Percentiles rank a stretch among this genome's conserved stretches.
Conservation (phyloP, 1,284 basidiomycete genomes). For the Ceratorhiza oryzae-sativae region DNA sequence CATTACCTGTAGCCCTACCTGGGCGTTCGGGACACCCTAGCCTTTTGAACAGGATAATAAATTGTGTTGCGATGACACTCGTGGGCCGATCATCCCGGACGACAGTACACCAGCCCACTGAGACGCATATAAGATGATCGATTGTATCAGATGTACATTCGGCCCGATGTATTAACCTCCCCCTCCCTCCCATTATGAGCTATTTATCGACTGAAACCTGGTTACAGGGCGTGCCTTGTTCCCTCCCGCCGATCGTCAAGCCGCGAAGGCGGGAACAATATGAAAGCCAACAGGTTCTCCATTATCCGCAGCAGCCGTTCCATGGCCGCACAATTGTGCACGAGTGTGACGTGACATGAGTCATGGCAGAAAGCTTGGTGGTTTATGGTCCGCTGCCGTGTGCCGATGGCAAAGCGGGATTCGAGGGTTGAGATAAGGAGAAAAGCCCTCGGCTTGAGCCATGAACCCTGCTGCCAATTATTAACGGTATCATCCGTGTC, state of each 20-base stretch:
- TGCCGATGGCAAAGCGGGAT: background rate
- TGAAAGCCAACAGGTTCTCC: background rate
- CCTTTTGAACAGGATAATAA: background rate
- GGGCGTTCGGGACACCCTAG: background rate
- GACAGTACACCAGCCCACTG: background rate
- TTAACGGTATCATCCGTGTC: background rate
- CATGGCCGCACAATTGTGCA: background rate
- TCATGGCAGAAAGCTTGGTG: too few species aligned
- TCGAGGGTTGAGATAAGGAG: background rate
- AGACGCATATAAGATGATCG: background rate
- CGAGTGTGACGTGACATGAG: too few species aligned
- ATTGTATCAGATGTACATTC: background rate
- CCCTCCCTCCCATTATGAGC: background rate
- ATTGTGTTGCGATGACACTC: background rate
- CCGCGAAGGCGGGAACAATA: background rate
- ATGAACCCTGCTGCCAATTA: background rate
- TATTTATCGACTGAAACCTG: background rate
- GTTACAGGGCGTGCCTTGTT: conserved; percentile 9
- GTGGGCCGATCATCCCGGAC: background rate
- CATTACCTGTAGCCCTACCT: background rate
- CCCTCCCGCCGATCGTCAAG: background rate
- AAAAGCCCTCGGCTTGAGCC: background rate
- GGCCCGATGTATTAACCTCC: conserved; percentile 10
- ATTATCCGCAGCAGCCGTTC: background rate
- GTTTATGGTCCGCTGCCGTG: too few species aligned